These are phyloP conservation scores for Babesia ovata DNA, from an alignment of 169 alveolate species.

Conservation along the genomic window DNA sequence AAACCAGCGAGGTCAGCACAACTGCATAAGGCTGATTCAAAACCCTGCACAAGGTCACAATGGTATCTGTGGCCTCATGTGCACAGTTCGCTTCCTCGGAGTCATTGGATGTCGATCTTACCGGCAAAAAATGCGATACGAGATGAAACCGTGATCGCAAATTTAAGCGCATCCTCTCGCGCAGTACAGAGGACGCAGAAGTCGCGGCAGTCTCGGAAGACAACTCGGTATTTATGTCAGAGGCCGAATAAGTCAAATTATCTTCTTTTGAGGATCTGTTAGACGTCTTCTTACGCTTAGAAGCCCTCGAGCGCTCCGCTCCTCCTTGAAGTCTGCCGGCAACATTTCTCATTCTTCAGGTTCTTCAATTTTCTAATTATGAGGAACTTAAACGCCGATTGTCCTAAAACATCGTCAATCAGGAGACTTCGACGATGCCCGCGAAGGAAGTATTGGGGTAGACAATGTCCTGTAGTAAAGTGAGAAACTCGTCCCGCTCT, in stretches of 20 bases:
- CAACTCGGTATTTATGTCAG: not conserved
- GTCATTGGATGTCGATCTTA: constrained; percentile 2
- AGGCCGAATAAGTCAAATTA: not conserved
- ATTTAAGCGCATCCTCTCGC: constrained; percentile 4
- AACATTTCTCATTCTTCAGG: too few species aligned
- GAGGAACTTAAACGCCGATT: too few species aligned
- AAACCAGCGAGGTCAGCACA: constrained; percentile 54
- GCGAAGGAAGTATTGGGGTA: not conserved
- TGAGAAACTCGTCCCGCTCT: not conserved
- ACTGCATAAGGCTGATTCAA: constrained; percentile 39
- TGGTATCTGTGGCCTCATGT: constrained; percentile 36
- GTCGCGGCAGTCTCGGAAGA: not conserved
- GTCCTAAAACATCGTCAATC: not conserved
- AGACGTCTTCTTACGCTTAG: not conserved
- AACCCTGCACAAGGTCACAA: constrained; percentile 34
- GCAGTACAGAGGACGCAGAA: not conserved
- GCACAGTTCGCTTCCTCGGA: not conserved
- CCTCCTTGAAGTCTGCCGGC: not conserved
- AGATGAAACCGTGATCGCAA: constrained; percentile 17
- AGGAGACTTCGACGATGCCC: not conserved
- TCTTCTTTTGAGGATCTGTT: not conserved
- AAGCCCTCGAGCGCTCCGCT: not conserved
- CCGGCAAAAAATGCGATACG: constrained; percentile 24
- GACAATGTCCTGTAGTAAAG: not conserved
- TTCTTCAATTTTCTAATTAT: too few species aligned